Percentiles rank a stretch among this genome's conserved stretches.
phyloP scores from a whole-genome alignment of 2,329 filamentous ascomycete genomes.

The Didymella pomorum region DNA sequence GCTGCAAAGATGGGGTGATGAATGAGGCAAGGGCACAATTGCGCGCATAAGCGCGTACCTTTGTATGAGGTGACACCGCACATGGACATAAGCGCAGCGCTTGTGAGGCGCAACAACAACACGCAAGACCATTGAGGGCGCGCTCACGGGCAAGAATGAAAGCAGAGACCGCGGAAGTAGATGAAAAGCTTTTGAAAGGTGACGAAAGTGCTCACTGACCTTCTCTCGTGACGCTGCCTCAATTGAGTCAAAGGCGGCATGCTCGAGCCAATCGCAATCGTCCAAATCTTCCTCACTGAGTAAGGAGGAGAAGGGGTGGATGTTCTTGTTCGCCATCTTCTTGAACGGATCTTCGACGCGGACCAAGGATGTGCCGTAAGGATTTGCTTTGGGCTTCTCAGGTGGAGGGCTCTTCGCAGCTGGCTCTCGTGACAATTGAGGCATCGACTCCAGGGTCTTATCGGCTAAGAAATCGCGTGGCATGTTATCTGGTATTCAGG shows the following conservation, averaged over 20 bases:
- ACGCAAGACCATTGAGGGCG: background rate
- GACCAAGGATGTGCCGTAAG: conserved; percentile 10
- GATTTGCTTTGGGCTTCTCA: conserved; percentile 14
- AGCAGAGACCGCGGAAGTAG: background rate
- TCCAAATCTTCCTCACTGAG: conserved; percentile 73
- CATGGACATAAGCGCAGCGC: conserved; percentile 26
- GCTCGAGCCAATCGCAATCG: conserved; percentile 66
- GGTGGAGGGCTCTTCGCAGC: conserved; percentile 27
- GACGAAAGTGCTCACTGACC: conserved; percentile 53
- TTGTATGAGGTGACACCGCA: conserved; percentile 19
- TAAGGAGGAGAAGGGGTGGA: conserved; percentile 77
- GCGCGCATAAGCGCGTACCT: conserved; percentile 15
- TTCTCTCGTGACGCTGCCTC: conserved; percentile 68
- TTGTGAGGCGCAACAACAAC: conserved; percentile 25
- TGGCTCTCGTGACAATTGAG: conserved; percentile 48
- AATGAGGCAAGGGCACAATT: conserved; percentile 15
- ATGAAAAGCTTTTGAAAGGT: background rate
- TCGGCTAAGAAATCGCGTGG: conserved; percentile 54
- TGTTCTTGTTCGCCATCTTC: conserved; percentile 58
- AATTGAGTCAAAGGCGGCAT: conserved; percentile 64
- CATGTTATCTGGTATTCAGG: conserved; percentile 43
- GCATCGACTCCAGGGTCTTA: conserved; percentile 47
- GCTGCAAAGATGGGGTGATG: conserved; percentile 19
- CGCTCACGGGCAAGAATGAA: background rate
- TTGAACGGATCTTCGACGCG: conserved; percentile 40